Conservation (phyloP, 768 basidiomycete species). For the Dictyophora rubrovolvata region DNA sequence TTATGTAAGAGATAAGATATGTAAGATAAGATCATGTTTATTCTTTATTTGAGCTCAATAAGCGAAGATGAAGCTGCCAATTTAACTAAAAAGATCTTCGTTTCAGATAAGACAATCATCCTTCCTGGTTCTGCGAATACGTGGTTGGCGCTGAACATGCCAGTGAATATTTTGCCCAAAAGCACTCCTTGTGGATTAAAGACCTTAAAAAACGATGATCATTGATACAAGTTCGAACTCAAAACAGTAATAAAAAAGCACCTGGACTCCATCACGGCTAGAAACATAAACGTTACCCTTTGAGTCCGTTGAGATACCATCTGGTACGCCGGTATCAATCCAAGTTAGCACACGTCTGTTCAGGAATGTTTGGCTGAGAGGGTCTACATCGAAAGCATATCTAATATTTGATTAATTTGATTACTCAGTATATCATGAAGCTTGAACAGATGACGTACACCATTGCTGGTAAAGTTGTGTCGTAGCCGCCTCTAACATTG, state of each 20-base stretch:
- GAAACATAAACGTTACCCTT: constrained; percentile 58
- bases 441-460: constrained; percentile 35
- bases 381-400: constrained; percentile 61
- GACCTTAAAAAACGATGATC: constrained; percentile 25
- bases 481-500: constrained; percentile 23
- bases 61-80: constrained; percentile 18
- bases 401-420: constrained; percentile 23
- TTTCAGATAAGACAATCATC: constrained; percentile 31
- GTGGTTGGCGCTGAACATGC: constrained; percentile 26
- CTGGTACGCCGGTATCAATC: constrained; percentile 52
- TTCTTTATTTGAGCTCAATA: not conserved
- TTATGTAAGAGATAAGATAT: too few species aligned
- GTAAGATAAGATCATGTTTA: not conserved
- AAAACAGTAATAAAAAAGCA: constrained; percentile 18
- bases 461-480: constrained; percentile 53
- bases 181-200: constrained; percentile 46
- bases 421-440: not conserved
- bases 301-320: constrained; percentile 56
- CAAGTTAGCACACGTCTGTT: constrained; percentile 64
- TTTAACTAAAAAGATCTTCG: constrained; percentile 28
- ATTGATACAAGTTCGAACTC: not conserved
- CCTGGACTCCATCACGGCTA: constrained; percentile 61
- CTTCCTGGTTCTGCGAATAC: constrained; percentile 31
- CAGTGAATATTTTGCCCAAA: constrained; percentile 55
- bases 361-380: constrained; percentile 37